phyloP scores from a whole-genome alignment of 108 stramenopile genomes.

The Cyclotella cryptica region DNA sequence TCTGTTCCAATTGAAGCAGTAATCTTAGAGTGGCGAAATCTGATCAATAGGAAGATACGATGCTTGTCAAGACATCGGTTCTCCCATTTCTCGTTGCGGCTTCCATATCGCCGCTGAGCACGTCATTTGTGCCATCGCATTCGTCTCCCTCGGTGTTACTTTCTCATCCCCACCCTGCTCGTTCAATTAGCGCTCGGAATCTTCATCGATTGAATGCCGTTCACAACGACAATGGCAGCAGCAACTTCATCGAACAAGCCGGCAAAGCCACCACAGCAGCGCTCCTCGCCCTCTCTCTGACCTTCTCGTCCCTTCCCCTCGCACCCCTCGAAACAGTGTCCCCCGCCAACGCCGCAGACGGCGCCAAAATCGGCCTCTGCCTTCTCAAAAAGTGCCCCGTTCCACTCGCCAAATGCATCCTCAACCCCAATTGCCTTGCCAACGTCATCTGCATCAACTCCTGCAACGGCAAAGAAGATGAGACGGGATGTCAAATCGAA shows the following conservation, averaged over 20 bases:
- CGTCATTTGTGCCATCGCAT: constrained; percentile 6
- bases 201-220: constrained; percentile 6
- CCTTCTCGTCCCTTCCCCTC: constrained; percentile 40
- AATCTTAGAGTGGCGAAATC: too few relatives aligned
- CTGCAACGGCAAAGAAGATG: constrained; percentile 87
- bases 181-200: background rate
- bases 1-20: too few relatives aligned
- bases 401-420: constrained; percentile 86
- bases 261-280: constrained; percentile 52
- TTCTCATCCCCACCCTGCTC: background rate
- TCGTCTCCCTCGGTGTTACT: background rate
- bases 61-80: background rate
- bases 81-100: background rate
- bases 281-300: constrained; percentile 57
- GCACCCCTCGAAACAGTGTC: constrained; percentile 31
- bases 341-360: constrained; percentile 71
- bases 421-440: constrained; percentile 93
- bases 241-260: constrained; percentile 28
- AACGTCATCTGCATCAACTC: constrained; percentile 96
- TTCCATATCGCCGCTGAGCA: background rate
- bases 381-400: constrained; percentile 78
- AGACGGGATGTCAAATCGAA: constrained; percentile 93
- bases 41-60: too few relatives aligned
- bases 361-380: constrained; percentile 76
- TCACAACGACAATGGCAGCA: constrained; percentile 21